These are phyloP conservation scores for Pogostemon cablin DNA, from an alignment of 257 asterid species.

Conservation along the genomic window DNA sequence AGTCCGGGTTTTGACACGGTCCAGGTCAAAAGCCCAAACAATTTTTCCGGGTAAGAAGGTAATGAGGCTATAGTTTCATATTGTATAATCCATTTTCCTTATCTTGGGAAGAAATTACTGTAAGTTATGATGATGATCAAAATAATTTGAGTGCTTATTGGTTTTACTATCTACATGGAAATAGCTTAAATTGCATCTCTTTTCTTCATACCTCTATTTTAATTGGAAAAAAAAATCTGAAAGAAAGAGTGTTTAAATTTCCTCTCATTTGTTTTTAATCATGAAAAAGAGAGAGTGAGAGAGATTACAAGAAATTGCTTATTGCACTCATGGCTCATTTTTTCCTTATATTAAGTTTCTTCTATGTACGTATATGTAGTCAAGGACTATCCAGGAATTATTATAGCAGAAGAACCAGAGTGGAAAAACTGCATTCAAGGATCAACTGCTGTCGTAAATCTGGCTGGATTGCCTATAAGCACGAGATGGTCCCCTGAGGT, in stretches of 20 bases:
- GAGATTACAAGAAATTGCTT: neutral
- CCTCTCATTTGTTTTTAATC: neutral
- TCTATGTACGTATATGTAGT: slow-evolving; percentile 40
- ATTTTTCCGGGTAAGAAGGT: slow-evolving; percentile 98
- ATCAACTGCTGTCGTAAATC: slow-evolving; percentile 89
- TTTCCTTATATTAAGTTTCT: slow-evolving; percentile 15
- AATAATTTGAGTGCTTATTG: slow-evolving; percentile 7
- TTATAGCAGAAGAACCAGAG: slow-evolving; percentile 78
- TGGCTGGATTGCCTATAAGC: slow-evolving; percentile 92
- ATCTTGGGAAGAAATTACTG: neutral
- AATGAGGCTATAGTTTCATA: slow-evolving; percentile 48
- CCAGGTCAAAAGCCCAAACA: slow-evolving; percentile 68
- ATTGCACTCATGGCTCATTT: neutral
- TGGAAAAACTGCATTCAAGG: slow-evolving; percentile 83
- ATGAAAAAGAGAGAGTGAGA: neutral
- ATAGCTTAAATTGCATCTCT: neutral
- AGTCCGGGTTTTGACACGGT: slow-evolving; percentile 82
- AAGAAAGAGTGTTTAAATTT: neutral
- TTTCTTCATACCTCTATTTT: neutral
- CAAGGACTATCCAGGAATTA: slow-evolving; percentile 71
- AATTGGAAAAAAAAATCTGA: slow-evolving; percentile 8
- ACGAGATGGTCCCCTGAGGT: slow-evolving; percentile 96
- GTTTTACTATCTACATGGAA: slow-evolving; percentile 6
- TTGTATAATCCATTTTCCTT: neutral
- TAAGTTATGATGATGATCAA: slow-evolving; percentile 7